Base-by-base conservation (phyloP, 2,329 filamentous ascomycete species). In the Hypoxylon sp. region DNA sequence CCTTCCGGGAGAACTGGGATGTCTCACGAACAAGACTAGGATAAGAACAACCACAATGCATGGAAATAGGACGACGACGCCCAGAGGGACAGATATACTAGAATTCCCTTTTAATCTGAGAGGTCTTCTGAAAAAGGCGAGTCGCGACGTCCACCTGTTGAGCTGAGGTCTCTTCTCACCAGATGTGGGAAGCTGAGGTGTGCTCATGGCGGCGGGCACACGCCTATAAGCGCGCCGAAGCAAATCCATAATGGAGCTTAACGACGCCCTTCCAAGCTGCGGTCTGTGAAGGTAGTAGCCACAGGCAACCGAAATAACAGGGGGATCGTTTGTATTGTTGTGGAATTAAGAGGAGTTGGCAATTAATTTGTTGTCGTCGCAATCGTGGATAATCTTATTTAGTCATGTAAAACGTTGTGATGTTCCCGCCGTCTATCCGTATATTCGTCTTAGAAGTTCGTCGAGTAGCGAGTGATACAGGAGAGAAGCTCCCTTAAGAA, bases 91-190 rank as follows among this genome's bases (percentile, higher is more conserved):
- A 57, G 95, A 97, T 80, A 98, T 90, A 77, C 91, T 92, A 61
- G 94, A 98, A 81, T 97, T 97, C 76, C 94, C 93, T 82, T 91
- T 92, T 83, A 99, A 84, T 74, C 94, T 91, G 84, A 99, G 88
- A 57, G 95, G 93, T 78, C 93, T 89, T 74, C 91, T 87, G 80
- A 98, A 93, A 81, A 98, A 97, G 69, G 92, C 91, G 76, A 97
- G 84, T 59, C 86, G 84, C 46, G 85, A 82, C 35, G 82, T 81
- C 52, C 84, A 66, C 24, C 77, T 79, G 65, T 83, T 81, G 35
- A 80, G 78, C 66, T 80, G 79, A 71, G 46, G 75, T 63, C 73
- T 80, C 78, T 87, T 88, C 74, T 87, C 85, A 71, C 87, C 85
- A 53, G 81, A 74, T 22, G 85, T 83, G 26, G 86, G 86, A 14